Evolutionary conservation across 2,329 filamentous ascomycete genomes (phyloP).

Genomic region (Fusarium abutilonis): DNA sequence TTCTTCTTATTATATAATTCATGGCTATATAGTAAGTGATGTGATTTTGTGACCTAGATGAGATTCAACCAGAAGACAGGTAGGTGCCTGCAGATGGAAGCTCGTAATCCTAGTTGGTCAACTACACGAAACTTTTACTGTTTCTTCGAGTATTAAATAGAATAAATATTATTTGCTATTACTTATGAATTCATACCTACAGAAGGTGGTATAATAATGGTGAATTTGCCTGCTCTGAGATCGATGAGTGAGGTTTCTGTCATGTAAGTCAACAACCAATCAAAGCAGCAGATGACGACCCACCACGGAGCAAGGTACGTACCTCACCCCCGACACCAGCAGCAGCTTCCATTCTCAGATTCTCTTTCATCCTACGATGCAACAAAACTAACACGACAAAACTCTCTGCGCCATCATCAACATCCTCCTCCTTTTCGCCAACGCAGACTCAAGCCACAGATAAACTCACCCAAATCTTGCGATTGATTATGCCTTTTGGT

Average conservation of each 20-base stretch:
- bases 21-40: not conserved
- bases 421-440: slow-evolving; percentile 11
- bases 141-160: too few species aligned
- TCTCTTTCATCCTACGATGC: slow-evolving; percentile 36
- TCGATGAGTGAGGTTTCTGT: slow-evolving; percentile 1
- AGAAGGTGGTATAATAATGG: not conserved
- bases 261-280: slow-evolving; percentile 22
- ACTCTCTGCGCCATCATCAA: slow-evolving; percentile 24
- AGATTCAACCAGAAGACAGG: too few species aligned
- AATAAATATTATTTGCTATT: too few species aligned
- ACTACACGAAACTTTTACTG: too few species aligned
- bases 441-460: not conserved
- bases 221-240: not conserved
- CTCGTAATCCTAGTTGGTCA: too few species aligned
- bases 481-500: slow-evolving; percentile 44
- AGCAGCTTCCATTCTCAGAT: slow-evolving; percentile 20
- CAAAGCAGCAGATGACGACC: not conserved
- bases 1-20: not conserved
- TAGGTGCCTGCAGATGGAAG: too few species aligned
- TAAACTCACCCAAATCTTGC: slow-evolving; percentile 5
- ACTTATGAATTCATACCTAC: too few species aligned
- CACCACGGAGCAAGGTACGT: slow-evolving; percentile 16
- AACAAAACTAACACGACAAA: slow-evolving; percentile 41
- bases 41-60: too few species aligned
- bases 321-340: slow-evolving; percentile 2